Evolutionary conservation across 1,284 basidiomycete species (phyloP).

Genomic region (Rugosomyces carneus): DNA sequence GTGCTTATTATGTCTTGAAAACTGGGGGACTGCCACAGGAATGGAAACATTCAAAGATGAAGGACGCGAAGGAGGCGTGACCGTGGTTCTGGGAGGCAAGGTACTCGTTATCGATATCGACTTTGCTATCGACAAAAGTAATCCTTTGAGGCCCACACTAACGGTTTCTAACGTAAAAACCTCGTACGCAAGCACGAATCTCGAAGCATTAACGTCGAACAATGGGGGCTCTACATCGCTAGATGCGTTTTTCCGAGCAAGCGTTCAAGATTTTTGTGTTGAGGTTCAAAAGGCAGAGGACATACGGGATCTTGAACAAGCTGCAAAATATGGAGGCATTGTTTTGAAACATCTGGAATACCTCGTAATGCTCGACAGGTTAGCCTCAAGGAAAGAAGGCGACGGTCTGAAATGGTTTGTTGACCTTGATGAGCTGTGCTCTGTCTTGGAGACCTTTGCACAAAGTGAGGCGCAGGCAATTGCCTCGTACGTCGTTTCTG

Average conservation of each 20-base stretch:
- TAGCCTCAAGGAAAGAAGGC: slow-evolving; percentile 54
- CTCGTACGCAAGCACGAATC: slow-evolving; percentile 59
- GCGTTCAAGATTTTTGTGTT: slow-evolving; percentile 47
- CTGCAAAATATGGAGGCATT: slow-evolving; percentile 38
- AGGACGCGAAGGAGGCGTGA: slow-evolving; percentile 42
- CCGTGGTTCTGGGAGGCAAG: slow-evolving; percentile 65
- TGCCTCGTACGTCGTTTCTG: slow-evolving; percentile 39
- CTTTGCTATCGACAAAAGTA: slow-evolving; percentile 39
- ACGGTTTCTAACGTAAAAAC: slow-evolving; percentile 56
- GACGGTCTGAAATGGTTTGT: slow-evolving; percentile 70
- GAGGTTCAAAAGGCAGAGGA: slow-evolving; percentile 57
- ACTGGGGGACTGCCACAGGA: slow-evolving; percentile 55
- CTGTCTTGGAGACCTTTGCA: slow-evolving; percentile 44
- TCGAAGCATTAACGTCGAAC: slow-evolving; percentile 31
- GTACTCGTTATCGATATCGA: slow-evolving; percentile 73
- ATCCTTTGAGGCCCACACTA: slow-evolving; percentile 33
- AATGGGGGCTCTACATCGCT: slow-evolving; percentile 50
- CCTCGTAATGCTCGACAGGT: slow-evolving; percentile 61
- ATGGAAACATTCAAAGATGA: slow-evolving; percentile 71
- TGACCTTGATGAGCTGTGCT: slow-evolving; percentile 49
- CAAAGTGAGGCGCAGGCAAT: slow-evolving; percentile 47
- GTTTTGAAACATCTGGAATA: slow-evolving; percentile 58
- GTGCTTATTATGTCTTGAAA: slow-evolving; percentile 49
- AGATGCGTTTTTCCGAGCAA: slow-evolving; percentile 53
- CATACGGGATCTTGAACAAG: slow-evolving; percentile 42